Base-by-base conservation (phyloP, 495 filamentous ascomycete genomes). In the Schizothecium vesticola region DNA sequence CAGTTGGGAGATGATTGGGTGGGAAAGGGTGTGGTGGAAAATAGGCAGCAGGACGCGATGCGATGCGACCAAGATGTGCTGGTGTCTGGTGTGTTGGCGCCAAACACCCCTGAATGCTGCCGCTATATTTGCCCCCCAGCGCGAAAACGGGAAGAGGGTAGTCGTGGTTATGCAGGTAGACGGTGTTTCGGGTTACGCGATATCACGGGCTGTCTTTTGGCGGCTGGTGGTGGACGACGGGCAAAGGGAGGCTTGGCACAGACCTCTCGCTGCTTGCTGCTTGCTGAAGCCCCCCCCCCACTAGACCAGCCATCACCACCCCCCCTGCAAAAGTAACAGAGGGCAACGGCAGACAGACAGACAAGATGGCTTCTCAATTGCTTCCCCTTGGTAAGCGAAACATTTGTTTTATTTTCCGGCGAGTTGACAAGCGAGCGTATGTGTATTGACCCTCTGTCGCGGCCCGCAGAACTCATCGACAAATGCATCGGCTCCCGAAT, bases 401-500 rank as follows among this genome's bases (percentile, higher is more conserved):
- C 5, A 13, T 19, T 3, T 11, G 9, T 8, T n/a, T 55, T 25
- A 6, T 21, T 56, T 56, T 26, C 9, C 24, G 33, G 13, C 43
- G n/a, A 13, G n/a, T n/a, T n/a, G n/a, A n/a, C n/a, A n/a, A n/a
- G n/a, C 16, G 10, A 12, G n/a, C 16, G 16, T 13, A 23, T 43
- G 62, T 26, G 0, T 31, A 16, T 23, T 57, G 22, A 60, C 59
- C 29, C 8, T 36, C 67, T 73, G 25, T 73, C 74, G 73, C 12
- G 29, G 72, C 22, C 24, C 11, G 64, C 71, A 97, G 95, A 99
- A 79, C 86, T 99, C 74, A 97, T 99, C 80, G 95, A 99, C 81
- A 97, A 97, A 80, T 98, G 96, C 80, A 92, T 98, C 66, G 95
- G 96, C 51, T 97, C 94, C 23, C 90, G 89, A 72, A 97, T 99